These are phyloP conservation scores for Pythium guiyangense DNA, from an alignment of 352 stramenopile species.

Conservation along the genomic window DNA sequence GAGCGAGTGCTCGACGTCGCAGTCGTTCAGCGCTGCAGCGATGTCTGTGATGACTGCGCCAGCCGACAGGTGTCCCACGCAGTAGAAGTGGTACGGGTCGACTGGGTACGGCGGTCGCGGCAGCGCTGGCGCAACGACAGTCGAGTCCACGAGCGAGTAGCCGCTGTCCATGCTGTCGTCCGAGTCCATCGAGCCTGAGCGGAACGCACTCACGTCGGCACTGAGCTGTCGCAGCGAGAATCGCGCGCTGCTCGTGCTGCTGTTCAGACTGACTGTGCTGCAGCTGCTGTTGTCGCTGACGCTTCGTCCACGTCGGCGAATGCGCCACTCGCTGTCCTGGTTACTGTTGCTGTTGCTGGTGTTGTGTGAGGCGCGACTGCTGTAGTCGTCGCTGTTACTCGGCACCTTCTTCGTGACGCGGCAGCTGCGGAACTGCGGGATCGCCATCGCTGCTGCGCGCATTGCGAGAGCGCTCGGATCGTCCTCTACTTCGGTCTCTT, in stretches of 20 bases:
- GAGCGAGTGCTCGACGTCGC: conserved; percentile 64
- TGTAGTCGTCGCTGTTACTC: not conserved
- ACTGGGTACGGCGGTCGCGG: conserved; percentile 68
- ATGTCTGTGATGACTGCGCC: conserved; percentile 39
- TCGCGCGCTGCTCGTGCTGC: conserved; percentile 7
- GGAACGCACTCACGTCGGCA: conserved; percentile 16
- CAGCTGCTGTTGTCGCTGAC: conserved; percentile 62
- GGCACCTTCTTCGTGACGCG: not conserved
- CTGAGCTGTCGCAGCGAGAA: conserved; percentile 47
- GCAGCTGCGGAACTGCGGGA: not conserved
- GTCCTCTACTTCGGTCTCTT: too few species aligned
- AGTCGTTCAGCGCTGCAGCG: conserved; percentile 41
- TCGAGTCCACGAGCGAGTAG: conserved; percentile 15
- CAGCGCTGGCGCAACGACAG: conserved; percentile 44
- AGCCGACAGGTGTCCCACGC: conserved; percentile 22
- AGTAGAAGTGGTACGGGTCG: conserved; percentile 83
- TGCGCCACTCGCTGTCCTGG: conserved; percentile 22
- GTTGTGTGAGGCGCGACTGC: not conserved
- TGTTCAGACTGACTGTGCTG: conserved; percentile 42
- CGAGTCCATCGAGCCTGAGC: conserved; percentile 22
- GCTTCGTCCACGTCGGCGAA: conserved; percentile 40
- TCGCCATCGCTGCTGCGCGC: not conserved
- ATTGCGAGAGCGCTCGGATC: not conserved
- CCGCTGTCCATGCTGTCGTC: conserved; percentile 40
- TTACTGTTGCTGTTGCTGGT: conserved; percentile 9